Evolutionary conservation across 2,329 filamentous ascomycete species (phyloP).

Genomic region (Xylariaceae sp.): DNA sequence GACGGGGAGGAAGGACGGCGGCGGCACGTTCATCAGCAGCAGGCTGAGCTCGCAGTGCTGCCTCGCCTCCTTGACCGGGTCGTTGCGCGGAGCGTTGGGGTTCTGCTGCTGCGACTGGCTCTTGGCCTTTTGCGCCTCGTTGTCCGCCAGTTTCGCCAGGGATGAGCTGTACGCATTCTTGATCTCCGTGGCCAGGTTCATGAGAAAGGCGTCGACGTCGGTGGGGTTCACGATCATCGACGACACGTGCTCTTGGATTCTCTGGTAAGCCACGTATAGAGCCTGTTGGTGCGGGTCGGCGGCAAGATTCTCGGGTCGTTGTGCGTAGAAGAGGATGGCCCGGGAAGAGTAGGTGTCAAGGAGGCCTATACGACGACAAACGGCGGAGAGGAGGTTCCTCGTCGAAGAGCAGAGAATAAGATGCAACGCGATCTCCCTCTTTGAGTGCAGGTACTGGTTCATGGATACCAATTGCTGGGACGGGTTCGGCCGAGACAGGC

Average conservation of each 20-base stretch:
- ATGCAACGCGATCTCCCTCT: conserved; percentile 52
- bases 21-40: conserved; percentile 41
- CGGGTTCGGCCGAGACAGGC: conserved; percentile 33
- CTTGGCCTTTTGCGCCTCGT: conserved; percentile 38
- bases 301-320: no score
- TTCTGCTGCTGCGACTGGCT: conserved; percentile 35
- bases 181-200: conserved; percentile 39
- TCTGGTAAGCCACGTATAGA: conserved; percentile 49
- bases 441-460: conserved; percentile 42
- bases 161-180: conserved; percentile 41
- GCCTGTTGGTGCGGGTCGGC: conserved; percentile 39
- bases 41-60: conserved; percentile 43
- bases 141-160: conserved; percentile 35
- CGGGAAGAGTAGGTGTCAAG: conserved; percentile 43
- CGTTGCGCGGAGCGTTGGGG: conserved; percentile 25
- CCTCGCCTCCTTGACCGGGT: conserved; percentile 31
- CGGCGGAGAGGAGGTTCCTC: conserved; percentile 62
- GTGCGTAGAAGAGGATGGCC: conserved; percentile 45
- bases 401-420: conserved; percentile 66
- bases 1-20: conserved; percentile 42
- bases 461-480: conserved; percentile 38
- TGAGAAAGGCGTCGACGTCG: conserved; percentile 57
- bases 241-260: conserved; percentile 43
- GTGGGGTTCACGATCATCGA: conserved; percentile 48
- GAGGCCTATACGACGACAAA: conserved; percentile 56